phyloP scores from a whole-genome alignment of 495 filamentous ascomycete species.

The Amniculicola lignicola region DNA sequence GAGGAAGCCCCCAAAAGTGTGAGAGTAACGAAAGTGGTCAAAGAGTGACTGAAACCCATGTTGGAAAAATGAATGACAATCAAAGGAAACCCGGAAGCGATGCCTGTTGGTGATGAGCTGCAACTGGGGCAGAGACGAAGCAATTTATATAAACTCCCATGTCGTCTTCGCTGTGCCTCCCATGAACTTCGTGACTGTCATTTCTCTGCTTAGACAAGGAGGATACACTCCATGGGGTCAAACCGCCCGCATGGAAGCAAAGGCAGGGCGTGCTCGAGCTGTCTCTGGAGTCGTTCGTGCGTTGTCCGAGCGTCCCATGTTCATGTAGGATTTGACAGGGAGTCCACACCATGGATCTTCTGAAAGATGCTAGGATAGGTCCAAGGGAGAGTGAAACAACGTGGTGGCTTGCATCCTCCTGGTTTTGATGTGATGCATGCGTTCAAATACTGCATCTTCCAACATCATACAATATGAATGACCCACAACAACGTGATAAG shows the following conservation, averaged over 20 bases:
- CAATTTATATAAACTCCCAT: slow-evolving; percentile 8
- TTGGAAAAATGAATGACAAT: slow-evolving; percentile 9
- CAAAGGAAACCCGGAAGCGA: slow-evolving; percentile 2
- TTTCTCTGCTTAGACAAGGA: background rate
- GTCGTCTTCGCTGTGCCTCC: background rate
- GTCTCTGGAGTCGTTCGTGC: background rate
- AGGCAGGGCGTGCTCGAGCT: background rate
- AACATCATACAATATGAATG: background rate
- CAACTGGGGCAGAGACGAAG: background rate
- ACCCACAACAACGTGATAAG: background rate
- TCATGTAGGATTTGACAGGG: too few relatives aligned
- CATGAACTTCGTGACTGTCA: background rate
- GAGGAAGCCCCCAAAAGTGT: slow-evolving; percentile 12
- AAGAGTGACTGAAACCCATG: slow-evolving; percentile 24
- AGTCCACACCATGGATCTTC: background rate
- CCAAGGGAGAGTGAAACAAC: background rate
- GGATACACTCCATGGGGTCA: background rate
- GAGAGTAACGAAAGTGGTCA: slow-evolving; percentile 13
- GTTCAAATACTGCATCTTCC: background rate
- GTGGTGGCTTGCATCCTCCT: slow-evolving; percentile 11
- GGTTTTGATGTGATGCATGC: background rate
- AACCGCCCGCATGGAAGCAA: background rate
- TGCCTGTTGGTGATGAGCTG: background rate
- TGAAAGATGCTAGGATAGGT: background rate
- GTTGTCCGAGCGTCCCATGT: background rate